Evolutionary conservation across 2,329 filamentous ascomycete genomes (phyloP).

Genomic region (Fusarium sarcochroum): DNA sequence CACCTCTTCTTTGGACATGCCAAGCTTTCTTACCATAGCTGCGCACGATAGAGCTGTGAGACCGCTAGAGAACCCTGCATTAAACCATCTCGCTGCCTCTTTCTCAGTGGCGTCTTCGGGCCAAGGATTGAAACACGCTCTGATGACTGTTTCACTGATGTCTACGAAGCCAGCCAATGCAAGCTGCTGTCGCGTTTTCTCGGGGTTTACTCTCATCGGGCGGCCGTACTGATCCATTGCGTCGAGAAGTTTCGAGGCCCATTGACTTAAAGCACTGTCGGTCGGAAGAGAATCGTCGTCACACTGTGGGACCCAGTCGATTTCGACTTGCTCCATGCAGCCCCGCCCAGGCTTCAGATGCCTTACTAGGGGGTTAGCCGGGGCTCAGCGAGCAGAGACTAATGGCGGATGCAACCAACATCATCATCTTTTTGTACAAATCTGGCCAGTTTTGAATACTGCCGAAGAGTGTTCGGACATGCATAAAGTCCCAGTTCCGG

Average conservation of each 20-base stretch:
- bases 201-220: conserved; percentile 1
- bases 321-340: neutral
- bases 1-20: neutral
- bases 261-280: conserved; percentile 1
- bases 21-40: conserved; percentile 1
- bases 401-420: conserved; percentile 1
- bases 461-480: conserved; percentile 1
- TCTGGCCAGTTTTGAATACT: conserved; percentile 4
- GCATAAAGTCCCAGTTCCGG: neutral
- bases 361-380: neutral
- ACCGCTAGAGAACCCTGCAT: neutral
- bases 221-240: neutral
- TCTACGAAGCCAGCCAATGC: neutral
- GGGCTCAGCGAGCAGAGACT: neutral
- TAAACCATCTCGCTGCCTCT: neutral
- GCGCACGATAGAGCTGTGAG: neutral
- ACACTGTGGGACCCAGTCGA: neutral
- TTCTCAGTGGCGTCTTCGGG: neutral
- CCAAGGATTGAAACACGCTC: conserved; percentile 1
- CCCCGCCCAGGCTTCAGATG: neutral
- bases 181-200: neutral
- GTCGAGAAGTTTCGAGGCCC: neutral
- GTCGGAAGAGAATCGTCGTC: conserved; percentile 2
- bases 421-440: neutral
- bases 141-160: neutral